A percentile compares a stretch with the other conserved stretches of the same genome.
Conservation (phyloP, 495 filamentous ascomycete genomes). For the Recurvomyces mirabilis region DNA sequence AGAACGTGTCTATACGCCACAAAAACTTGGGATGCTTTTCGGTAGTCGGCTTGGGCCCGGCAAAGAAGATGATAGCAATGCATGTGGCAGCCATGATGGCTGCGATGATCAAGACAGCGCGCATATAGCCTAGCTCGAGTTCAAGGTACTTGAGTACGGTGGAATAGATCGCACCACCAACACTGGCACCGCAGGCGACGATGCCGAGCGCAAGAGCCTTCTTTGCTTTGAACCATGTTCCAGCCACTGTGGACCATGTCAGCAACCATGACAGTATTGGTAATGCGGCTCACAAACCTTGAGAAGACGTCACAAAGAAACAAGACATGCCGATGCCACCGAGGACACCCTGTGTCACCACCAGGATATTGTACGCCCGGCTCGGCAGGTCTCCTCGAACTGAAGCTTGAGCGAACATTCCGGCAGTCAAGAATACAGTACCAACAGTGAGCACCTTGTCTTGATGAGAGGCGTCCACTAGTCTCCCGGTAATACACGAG, state of each 20-base stretch:
- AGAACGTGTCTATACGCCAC: constrained; percentile 22
- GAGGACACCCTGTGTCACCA: constrained; percentile 33
- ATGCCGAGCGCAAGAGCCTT: constrained; percentile 35
- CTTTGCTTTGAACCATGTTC: constrained; percentile 32
- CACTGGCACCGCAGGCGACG: constrained; percentile 34
- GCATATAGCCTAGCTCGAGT: constrained; percentile 27
- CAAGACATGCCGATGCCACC: constrained; percentile 36
- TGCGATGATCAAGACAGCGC: constrained; percentile 25
- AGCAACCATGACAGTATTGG: neutral
- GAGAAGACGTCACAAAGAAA: constrained; percentile 35
- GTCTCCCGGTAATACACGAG: constrained; percentile 30
- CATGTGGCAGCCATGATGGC: constrained; percentile 24
- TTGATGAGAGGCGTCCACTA: constrained; percentile 33
- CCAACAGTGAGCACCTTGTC: constrained; percentile 26
- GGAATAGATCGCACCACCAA: constrained; percentile 28
- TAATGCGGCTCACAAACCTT: neutral
- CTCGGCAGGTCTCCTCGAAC: constrained; percentile 17
- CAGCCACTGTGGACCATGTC: constrained; percentile 24
- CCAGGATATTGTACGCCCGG: constrained; percentile 29
- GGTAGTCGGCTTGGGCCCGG: constrained; percentile 24
- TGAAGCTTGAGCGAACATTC: constrained; percentile 30
- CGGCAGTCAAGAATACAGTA: constrained; percentile 25
- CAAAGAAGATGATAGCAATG: constrained; percentile 28
- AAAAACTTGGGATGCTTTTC: constrained; percentile 17
- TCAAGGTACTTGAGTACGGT: constrained; percentile 30